phyloP scores from a whole-genome alignment of 495 filamentous ascomycete genomes.

The Parachaetomium inaequale region DNA sequence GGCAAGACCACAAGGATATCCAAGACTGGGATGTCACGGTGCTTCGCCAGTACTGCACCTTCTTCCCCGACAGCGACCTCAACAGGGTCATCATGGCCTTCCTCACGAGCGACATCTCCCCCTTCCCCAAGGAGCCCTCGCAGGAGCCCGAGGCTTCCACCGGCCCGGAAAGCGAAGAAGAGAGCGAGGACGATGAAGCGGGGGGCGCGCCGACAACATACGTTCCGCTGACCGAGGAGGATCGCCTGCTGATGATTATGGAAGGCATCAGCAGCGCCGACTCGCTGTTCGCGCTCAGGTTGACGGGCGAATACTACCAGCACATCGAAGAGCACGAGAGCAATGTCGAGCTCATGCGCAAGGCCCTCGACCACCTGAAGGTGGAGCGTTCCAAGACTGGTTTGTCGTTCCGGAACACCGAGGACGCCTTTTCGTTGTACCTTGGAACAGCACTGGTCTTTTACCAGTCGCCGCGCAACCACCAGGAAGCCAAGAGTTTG shows the following conservation, averaged over 20 bases:
- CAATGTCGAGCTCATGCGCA: constrained; percentile 72
- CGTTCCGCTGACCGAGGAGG: constrained; percentile 58
- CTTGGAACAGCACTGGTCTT: constrained; percentile 80
- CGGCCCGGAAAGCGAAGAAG: constrained; percentile 32
- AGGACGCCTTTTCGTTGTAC: constrained; percentile 68
- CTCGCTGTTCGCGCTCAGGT: constrained; percentile 77
- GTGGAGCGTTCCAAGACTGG: constrained; percentile 62
- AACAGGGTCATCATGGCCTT: constrained; percentile 76
- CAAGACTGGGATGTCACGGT: constrained; percentile 68
- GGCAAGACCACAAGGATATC: constrained; percentile 73
- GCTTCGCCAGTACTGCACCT: constrained; percentile 70
- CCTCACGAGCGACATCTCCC: constrained; percentile 77
- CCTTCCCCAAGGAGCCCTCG: constrained; percentile 56
- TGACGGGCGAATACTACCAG: constrained; percentile 82
- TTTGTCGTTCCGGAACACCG: constrained; percentile 59
- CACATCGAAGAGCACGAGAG: constrained; percentile 83
- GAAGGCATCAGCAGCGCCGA: constrained; percentile 73
- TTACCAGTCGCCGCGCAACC: constrained; percentile 84
- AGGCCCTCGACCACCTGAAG: constrained; percentile 59
- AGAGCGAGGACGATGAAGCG: constrained; percentile 52
- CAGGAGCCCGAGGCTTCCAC: constrained; percentile 17
- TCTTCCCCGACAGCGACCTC: constrained; percentile 82
- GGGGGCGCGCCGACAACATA: constrained; percentile 48
- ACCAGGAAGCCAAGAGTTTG: constrained; percentile 75
- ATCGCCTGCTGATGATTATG: constrained; percentile 73